These are phyloP conservation scores for Thielaviopsis euricoi DNA, from an alignment of 2,329 filamentous ascomycete genomes.

Conservation along the genomic window DNA sequence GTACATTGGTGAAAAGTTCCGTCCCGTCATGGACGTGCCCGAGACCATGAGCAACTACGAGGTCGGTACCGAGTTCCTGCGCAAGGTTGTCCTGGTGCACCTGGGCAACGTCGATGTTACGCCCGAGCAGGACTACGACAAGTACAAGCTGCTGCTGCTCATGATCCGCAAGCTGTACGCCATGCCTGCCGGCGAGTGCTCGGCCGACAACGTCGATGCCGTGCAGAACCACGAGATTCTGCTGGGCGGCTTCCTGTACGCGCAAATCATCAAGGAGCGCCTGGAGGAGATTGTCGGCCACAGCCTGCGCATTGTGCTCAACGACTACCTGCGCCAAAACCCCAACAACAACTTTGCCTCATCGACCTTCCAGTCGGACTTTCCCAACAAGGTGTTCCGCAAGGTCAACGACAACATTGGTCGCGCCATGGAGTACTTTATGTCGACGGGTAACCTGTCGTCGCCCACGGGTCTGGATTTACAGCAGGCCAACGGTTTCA, in stretches of 20 bases:
- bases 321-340: constrained; percentile 39
- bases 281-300: constrained; percentile 70
- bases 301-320: constrained; percentile 32
- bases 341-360: constrained; percentile 60
- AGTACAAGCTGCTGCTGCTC: constrained; percentile 85
- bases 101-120: constrained; percentile 75
- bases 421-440: constrained; percentile 77
- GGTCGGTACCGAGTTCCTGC: constrained; percentile 77
- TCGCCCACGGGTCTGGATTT: constrained; percentile 85
- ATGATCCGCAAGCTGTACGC: constrained; percentile 95
- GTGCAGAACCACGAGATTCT: constrained; percentile 93
- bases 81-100: constrained; percentile 81
- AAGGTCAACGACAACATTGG: constrained; percentile 81
- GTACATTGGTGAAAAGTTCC: constrained; percentile 82
- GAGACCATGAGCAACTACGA: constrained; percentile 77
- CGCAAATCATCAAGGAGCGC: constrained; percentile 87
- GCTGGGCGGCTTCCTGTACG: constrained; percentile 82
- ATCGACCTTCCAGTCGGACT: constrained; percentile 62
- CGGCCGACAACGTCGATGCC: constrained; percentile 89
- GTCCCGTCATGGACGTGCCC: constrained; percentile 68
- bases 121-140: constrained; percentile 71
- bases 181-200: constrained; percentile 79
- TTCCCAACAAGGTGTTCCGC: constrained; percentile 59
- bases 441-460: constrained; percentile 86
- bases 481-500: constrained; percentile 89